These are phyloP conservation scores for Staphylotrichum tortipilum DNA, from an alignment of 495 filamentous ascomycete genomes.

Conservation along the genomic window DNA sequence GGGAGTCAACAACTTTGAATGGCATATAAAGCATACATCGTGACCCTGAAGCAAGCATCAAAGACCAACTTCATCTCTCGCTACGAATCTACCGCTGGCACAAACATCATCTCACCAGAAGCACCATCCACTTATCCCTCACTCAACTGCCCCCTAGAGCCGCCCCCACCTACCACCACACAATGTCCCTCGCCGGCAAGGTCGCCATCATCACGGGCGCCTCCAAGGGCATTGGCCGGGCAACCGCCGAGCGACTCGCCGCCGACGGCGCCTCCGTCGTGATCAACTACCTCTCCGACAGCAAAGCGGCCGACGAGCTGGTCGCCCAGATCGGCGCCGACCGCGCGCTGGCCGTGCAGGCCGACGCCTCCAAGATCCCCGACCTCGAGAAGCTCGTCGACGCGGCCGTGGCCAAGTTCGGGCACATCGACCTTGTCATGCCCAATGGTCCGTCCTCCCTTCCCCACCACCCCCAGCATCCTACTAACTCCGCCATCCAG, in stretches of 20 bases:
- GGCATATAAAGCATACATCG: too few relatives aligned
- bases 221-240: slow-evolving; percentile 59
- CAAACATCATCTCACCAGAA: too few relatives aligned
- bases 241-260: slow-evolving; percentile 47
- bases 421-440: slow-evolving; percentile 58
- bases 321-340: slow-evolving; percentile 46
- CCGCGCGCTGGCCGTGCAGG: slow-evolving; percentile 49
- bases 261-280: slow-evolving; percentile 53
- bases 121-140: too few relatives aligned
- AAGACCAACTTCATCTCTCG: too few relatives aligned
- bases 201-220: slow-evolving; percentile 58
- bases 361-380: slow-evolving; percentile 51
- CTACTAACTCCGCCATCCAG: slow-evolving; percentile 22
- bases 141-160: too few relatives aligned
- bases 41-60: too few relatives aligned
- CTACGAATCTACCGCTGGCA: too few relatives aligned
- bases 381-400: slow-evolving; percentile 56
- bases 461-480: too few relatives aligned
- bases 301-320: slow-evolving; percentile 44
- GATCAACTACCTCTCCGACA: slow-evolving; percentile 53
- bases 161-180: too few relatives aligned
- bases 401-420: slow-evolving; percentile 52
- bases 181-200: slow-evolving; percentile 45
- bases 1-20: too few relatives aligned
- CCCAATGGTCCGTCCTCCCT: slow-evolving; percentile 32